Percentiles rank a stretch among this genome's conserved stretches.
Evolutionary conservation across 495 filamentous ascomycete genomes (phyloP).

Genomic region (Aspergillus bridgeri): DNA sequence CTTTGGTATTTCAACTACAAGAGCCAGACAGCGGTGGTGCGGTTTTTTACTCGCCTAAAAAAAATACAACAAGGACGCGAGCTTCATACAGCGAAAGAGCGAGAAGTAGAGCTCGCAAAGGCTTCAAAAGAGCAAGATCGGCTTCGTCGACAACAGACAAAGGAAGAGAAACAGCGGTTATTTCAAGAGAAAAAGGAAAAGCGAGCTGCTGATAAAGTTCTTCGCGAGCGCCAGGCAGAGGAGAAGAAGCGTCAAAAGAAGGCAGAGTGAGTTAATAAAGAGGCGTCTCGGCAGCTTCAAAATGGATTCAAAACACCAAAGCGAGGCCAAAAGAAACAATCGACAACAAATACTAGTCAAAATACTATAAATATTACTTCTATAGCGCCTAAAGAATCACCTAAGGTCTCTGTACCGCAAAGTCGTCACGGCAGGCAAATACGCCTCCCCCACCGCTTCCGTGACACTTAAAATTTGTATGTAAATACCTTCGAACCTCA

Average conservation of each 20-base stretch:
- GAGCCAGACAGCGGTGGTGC: conserved; percentile 1
- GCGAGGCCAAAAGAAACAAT: background rate
- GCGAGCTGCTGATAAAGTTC: background rate
- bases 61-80: conserved; percentile 5
- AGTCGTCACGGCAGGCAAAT: background rate
- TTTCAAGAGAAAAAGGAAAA: background rate
- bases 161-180: background rate
- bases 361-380: no score
- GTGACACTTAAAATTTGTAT: background rate
- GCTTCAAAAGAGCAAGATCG: background rate
- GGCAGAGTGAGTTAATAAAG: background rate
- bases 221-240: background rate
- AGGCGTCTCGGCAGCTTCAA: conserved; percentile 3
- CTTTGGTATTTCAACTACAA: background rate
- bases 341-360: no score
- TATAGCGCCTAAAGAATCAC: background rate
- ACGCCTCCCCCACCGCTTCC: background rate
- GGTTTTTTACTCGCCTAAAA: background rate
- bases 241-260: conserved; percentile 2
- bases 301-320: background rate
- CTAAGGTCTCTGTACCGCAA: background rate
- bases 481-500: background rate
- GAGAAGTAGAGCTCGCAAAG: background rate
- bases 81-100: background rate
- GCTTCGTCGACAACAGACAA: background rate